Evolutionary conservation across 441 rosid species (phyloP).

Genomic region (Isatis lusitanica): DNA sequence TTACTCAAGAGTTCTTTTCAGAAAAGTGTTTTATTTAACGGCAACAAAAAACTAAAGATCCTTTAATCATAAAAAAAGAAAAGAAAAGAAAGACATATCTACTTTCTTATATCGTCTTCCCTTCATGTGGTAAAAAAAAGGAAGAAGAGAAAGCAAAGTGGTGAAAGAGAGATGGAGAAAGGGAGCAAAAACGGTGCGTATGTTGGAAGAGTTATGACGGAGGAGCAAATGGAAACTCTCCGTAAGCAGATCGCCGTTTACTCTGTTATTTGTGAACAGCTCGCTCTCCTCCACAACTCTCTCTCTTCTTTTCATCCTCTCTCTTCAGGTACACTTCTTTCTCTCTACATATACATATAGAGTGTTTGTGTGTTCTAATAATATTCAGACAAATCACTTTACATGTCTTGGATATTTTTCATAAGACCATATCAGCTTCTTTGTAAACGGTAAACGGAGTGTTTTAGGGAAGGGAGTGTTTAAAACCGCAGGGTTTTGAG

Average conservation of each 20-base stretch:
- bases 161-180: constrained; percentile 37
- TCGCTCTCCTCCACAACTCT: constrained; percentile 63
- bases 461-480: neutral
- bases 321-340: constrained; percentile 32
- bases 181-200: constrained; percentile 36
- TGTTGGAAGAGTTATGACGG: constrained; percentile 73
- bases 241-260: constrained; percentile 87
- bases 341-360: neutral
- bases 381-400: constrained; percentile 3
- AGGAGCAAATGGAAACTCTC: constrained; percentile 82
- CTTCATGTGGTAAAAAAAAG: constrained; percentile 13
- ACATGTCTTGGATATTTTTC: neutral
- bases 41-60: constrained; percentile 27
- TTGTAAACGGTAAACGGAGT: neutral
- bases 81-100: neutral
- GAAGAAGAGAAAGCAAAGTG: constrained; percentile 17
- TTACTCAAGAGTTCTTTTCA: constrained; percentile 22
- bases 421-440: neutral
- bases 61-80: constrained; percentile 1
- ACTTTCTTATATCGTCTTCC: constrained; percentile 14
- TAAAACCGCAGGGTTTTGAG: constrained; percentile 30
- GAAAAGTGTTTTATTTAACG: constrained; percentile 26
- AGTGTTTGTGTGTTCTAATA: neutral
- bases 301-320: constrained; percentile 37
- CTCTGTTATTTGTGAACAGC: constrained; percentile 65